Evolutionary conservation across 805 yeast genomes (phyloP), one percentile per base, ranked within the genome.

Genomic region (Diddensiella santjacobensis): DNA sequence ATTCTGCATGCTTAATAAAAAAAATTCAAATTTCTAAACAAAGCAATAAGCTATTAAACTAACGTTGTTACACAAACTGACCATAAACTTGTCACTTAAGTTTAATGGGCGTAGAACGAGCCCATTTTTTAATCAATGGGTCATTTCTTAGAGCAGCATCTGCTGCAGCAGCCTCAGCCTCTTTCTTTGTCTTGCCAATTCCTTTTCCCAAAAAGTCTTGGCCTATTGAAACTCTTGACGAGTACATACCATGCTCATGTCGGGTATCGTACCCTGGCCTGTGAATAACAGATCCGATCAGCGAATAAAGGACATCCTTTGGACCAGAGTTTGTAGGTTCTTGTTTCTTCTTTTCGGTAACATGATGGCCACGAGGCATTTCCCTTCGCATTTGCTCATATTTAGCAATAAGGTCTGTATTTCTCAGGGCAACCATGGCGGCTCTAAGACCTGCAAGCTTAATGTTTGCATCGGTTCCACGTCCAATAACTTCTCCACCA

Each of bases 371-470:
- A 31, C 44, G 42, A 2, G 52, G 54, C 10, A 47, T 45, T 6
- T 37, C 46, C n/a, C 81, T 74, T 51, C 96, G 70, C 18, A 73
- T 51, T 36, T 72, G 71, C 11, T 80, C 78, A 61, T 77, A 87
- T 58, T 82, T 82, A 51, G 84, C 90, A 41, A 88, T 70, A 24
- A 79, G 49, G 0, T 69, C 70, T 38, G 75, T 76, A 40, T 87
- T 80, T 8, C 69, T 66, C 40, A 91, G 68, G 0, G 91, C 96
- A 44, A 72, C 70, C 81, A 83, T 83, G 0, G 99, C 99, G 0
- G 97, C 96, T 47, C 83, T 71, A 19, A 79, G 65, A 0, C 96
- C 93, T 0, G 97, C 98, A 23, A 80, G 83, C 62, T 84, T 86
- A 2, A 73, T 70, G 52, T 79, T 83, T 20, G 76, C 72, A 2